phyloP scores from a whole-genome alignment of 2,329 filamentous ascomycete species.

The Fusarium brevicatenulatum region DNA sequence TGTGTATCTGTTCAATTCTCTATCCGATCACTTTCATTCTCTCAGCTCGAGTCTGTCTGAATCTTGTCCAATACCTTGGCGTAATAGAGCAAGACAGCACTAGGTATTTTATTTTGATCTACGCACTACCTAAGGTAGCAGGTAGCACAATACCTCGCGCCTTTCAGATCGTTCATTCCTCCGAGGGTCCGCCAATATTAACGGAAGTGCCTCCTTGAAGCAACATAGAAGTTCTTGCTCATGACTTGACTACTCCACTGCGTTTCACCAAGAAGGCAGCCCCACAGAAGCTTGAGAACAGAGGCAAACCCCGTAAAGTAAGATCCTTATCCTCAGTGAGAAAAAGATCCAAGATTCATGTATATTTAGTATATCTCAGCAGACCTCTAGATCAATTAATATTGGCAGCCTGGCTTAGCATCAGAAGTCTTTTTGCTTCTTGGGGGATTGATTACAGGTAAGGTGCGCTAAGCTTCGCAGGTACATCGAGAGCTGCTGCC shows the following conservation, averaged over 20 bases:
- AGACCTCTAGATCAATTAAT: not conserved
- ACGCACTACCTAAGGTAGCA: not conserved
- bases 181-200: not conserved
- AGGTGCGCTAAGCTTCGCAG: not conserved
- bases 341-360: not conserved
- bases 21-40: not conserved
- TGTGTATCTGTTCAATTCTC: not conserved
- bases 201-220: not conserved
- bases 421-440: not conserved
- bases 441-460: not conserved
- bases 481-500: constrained; percentile 1
- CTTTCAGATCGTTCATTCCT: not conserved
- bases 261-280: not conserved
- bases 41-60: not conserved
- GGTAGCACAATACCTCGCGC: not conserved
- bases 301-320: not conserved
- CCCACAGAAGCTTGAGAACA: constrained; percentile 13
- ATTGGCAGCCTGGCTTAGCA: not conserved
- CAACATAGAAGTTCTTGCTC: not conserved
- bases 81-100: not conserved
- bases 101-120: not conserved
- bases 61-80: not conserved
- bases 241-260: not conserved
- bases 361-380: not conserved
- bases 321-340: too few species aligned